A percentile compares a stretch with the other conserved stretches of the same genome.
These are phyloP conservation scores for Glonium stellatum DNA, from an alignment of 495 filamentous ascomycete genomes.

Conservation along the genomic window DNA sequence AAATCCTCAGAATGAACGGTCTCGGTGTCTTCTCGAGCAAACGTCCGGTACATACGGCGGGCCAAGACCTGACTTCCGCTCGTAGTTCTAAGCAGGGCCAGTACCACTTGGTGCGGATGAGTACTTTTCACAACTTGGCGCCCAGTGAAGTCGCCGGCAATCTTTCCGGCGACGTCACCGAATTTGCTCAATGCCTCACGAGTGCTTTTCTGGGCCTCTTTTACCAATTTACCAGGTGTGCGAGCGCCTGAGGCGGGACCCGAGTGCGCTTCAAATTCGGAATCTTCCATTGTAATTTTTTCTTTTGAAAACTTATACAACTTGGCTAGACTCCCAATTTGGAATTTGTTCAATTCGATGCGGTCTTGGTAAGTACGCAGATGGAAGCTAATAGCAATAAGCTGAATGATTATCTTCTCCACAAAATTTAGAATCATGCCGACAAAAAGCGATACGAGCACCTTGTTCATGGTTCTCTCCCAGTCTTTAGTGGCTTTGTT, in stretches of 20 bases:
- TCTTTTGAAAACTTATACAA: slow-evolving; percentile 75
- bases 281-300: slow-evolving; percentile 65
- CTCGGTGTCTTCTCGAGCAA: slow-evolving; percentile 65
- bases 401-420: slow-evolving; percentile 91
- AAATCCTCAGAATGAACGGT: slow-evolving; percentile 72
- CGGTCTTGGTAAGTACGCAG: slow-evolving; percentile 83
- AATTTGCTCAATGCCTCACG: slow-evolving; percentile 68
- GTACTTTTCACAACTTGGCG: slow-evolving; percentile 62
- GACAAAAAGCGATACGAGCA: slow-evolving; percentile 78
- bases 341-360: slow-evolving; percentile 88
- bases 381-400: slow-evolving; percentile 92
- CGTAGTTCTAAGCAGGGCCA: slow-evolving; percentile 67
- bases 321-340: slow-evolving; percentile 71
- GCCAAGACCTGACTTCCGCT: slow-evolving; percentile 78
- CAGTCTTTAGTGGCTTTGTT: slow-evolving; percentile 51
- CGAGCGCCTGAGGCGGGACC: slow-evolving; percentile 50
- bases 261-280: slow-evolving; percentile 54
- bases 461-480: slow-evolving; percentile 76
- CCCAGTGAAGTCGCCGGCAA: slow-evolving; percentile 94
- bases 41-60: slow-evolving; percentile 85
- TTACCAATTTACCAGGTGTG: slow-evolving; percentile 61
- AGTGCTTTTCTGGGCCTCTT: slow-evolving; percentile 60
- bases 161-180: slow-evolving; percentile 78
- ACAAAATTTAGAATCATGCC: slow-evolving; percentile 72
- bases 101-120: slow-evolving; percentile 75